Evolutionary conservation across 1,284 basidiomycete species (phyloP).

Genomic region (Leccinum pseudoinsigne): DNA sequence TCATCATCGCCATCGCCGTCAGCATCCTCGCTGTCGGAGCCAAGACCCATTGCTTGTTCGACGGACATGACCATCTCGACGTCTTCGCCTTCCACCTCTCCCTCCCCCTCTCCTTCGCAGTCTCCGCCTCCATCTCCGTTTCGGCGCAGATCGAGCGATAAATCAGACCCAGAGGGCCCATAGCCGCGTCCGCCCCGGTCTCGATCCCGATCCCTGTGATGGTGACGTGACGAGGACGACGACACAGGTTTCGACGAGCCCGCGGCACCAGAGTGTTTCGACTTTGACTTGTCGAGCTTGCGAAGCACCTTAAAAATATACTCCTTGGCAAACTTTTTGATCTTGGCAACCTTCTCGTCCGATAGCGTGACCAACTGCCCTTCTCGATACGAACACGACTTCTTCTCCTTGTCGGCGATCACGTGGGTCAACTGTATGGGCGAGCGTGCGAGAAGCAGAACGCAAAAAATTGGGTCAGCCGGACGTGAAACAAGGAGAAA

Average conservation of each 20-base stretch:
- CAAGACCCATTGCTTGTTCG: constrained; percentile 56
- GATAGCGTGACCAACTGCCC: constrained; percentile 73
- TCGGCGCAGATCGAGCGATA: constrained; percentile 28
- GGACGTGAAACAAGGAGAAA: background rate
- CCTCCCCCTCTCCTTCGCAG: constrained; percentile 15
- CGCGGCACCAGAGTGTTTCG: constrained; percentile 8
- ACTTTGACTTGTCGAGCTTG: constrained; percentile 56
- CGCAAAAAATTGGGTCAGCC: background rate
- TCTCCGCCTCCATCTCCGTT: constrained; percentile 14
- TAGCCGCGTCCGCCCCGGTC: constrained; percentile 12
- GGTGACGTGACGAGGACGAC: constrained; percentile 6
- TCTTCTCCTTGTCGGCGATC: constrained; percentile 93
- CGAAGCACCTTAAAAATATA: constrained; percentile 73
- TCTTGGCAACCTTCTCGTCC: constrained; percentile 86
- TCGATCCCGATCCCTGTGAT: constrained; percentile 7
- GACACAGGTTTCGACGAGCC: constrained; percentile 20
- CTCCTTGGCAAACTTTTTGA: constrained; percentile 93
- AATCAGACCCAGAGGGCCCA: constrained; percentile 24
- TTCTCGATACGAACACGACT: constrained; percentile 74
- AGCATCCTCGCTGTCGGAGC: constrained; percentile 38
- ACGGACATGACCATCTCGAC: constrained; percentile 42
- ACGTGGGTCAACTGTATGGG: constrained; percentile 67
- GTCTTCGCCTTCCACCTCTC: constrained; percentile 24
- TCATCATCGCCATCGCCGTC: constrained; percentile 23
- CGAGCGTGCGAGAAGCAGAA: background rate